Percentiles rank a stretch among this genome's conserved stretches.
phyloP scores from a whole-genome alignment of 805 yeast species.

The Hanseniaspora guilliermondii region DNA sequence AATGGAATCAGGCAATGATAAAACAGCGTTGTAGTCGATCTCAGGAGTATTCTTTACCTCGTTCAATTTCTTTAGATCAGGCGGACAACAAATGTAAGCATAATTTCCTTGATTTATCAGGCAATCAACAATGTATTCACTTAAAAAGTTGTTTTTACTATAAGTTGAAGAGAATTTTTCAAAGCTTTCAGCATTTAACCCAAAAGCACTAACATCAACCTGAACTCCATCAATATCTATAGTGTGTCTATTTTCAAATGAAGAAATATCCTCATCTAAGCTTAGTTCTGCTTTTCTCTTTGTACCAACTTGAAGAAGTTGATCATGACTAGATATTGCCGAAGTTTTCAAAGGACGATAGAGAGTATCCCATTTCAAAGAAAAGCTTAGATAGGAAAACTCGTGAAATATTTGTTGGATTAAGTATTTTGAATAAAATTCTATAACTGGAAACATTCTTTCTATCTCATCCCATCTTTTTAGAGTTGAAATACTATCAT shows the following conservation, averaged over 20 bases:
- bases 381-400: background rate
- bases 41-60: background rate
- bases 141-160: background rate
- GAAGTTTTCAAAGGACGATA: too few species aligned
- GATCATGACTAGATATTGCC: background rate
- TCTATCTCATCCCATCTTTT: slow-evolving; percentile 6
- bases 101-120: background rate
- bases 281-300: background rate
- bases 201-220: background rate
- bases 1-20: background rate
- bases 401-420: background rate
- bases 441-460: slow-evolving; percentile 1
- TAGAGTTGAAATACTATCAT: background rate
- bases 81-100: background rate
- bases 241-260: background rate
- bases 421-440: background rate
- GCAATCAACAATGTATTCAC: background rate
- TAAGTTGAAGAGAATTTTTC: background rate
- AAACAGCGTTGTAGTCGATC: background rate
- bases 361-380: too few species aligned
- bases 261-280: background rate
- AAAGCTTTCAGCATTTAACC: background rate
- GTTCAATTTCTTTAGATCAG: background rate
- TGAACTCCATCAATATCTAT: background rate
- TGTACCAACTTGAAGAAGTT: background rate